These are phyloP conservation scores for Ustilago tritici DNA, from an alignment of 1,284 basidiomycete species.

Conservation along the genomic window DNA sequence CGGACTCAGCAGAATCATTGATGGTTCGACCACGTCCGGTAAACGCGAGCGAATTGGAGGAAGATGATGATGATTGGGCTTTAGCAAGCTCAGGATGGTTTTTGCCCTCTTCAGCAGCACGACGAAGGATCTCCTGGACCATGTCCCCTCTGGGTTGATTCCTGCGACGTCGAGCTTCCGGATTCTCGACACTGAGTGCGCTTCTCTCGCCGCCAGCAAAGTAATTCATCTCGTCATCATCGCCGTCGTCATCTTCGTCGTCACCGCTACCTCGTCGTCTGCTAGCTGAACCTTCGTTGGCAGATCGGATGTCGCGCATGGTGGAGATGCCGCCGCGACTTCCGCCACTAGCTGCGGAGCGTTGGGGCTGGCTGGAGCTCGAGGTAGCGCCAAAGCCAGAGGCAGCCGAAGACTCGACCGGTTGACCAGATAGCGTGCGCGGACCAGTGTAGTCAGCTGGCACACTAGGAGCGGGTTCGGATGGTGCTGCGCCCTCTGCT, in stretches of 20 bases:
- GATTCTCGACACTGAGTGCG: slow-evolving; percentile 90
- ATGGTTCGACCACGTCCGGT: slow-evolving; percentile 53
- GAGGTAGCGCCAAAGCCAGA: slow-evolving; percentile 33
- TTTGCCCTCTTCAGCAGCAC: slow-evolving; percentile 77
- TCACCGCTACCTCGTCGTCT: slow-evolving; percentile 24
- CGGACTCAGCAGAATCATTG: slow-evolving; percentile 36
- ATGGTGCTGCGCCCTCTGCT: slow-evolving; percentile 5
- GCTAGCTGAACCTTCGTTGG: slow-evolving; percentile 19
- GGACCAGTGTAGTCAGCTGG: slow-evolving; percentile 55
- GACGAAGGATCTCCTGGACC: slow-evolving; percentile 83
- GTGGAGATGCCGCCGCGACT: slow-evolving; percentile 67
- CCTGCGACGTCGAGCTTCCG: slow-evolving; percentile 73
- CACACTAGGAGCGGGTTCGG: slow-evolving; percentile 22
- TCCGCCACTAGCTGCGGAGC: slow-evolving; percentile 16
- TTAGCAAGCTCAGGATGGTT: slow-evolving; percentile 19
- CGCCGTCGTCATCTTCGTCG: slow-evolving; percentile 54
- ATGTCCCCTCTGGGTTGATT: slow-evolving; percentile 76
- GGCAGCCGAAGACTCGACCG: slow-evolving; percentile 55
- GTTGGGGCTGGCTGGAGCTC: slow-evolving; percentile 16
- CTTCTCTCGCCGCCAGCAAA: slow-evolving; percentile 73
- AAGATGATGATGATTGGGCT: not conserved
- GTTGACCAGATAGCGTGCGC: slow-evolving; percentile 69
- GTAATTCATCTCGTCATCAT: slow-evolving; percentile 64
- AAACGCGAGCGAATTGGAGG: slow-evolving; percentile 38
- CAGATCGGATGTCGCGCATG: slow-evolving; percentile 66